These are phyloP conservation scores for Ophiostoma sp. DNA, from an alignment of 2,329 filamentous ascomycete species.

Conservation along the genomic window DNA sequence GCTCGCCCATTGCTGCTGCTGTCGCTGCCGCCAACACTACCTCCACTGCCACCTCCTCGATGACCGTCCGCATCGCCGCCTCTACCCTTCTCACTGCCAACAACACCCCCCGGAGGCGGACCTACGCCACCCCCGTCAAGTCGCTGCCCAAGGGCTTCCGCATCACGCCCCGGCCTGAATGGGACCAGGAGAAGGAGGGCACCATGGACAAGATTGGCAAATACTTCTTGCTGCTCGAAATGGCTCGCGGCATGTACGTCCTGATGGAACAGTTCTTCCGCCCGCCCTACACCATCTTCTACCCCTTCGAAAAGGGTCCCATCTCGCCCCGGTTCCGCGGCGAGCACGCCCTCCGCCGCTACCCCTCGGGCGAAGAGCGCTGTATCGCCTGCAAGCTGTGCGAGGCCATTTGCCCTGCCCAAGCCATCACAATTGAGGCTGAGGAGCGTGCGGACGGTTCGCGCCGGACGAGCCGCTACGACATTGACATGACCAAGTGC, in stretches of 20 bases:
- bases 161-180: slow-evolving; percentile 68
- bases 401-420: slow-evolving; percentile 95
- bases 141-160: slow-evolving; percentile 81
- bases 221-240: slow-evolving; percentile 94
- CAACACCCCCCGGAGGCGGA: slow-evolving; percentile 27
- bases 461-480: slow-evolving; percentile 92
- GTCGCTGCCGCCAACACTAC: slow-evolving; percentile 14
- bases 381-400: slow-evolving; percentile 99
- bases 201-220: slow-evolving; percentile 82
- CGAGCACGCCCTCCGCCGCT: slow-evolving; percentile 93
- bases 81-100: slow-evolving; percentile 9
- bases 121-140: slow-evolving; percentile 70
- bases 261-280: slow-evolving; percentile 97
- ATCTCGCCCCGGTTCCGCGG: slow-evolving; percentile 98
- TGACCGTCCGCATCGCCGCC: slow-evolving; percentile 12
- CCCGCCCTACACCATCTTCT: slow-evolving; percentile 98
- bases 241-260: slow-evolving; percentile 97
- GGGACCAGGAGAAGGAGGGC: slow-evolving; percentile 77
- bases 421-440: slow-evolving; percentile 98
- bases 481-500: slow-evolving; percentile 99
- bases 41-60: slow-evolving; percentile 8
- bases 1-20: slow-evolving; percentile 16
- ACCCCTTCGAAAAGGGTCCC: slow-evolving; percentile 98
- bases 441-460: slow-evolving; percentile 97
- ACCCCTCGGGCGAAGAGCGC: slow-evolving; percentile 95